phyloP scores from a whole-genome alignment of 345 rosid genomes.

The Toxicodendron radicans region DNA sequence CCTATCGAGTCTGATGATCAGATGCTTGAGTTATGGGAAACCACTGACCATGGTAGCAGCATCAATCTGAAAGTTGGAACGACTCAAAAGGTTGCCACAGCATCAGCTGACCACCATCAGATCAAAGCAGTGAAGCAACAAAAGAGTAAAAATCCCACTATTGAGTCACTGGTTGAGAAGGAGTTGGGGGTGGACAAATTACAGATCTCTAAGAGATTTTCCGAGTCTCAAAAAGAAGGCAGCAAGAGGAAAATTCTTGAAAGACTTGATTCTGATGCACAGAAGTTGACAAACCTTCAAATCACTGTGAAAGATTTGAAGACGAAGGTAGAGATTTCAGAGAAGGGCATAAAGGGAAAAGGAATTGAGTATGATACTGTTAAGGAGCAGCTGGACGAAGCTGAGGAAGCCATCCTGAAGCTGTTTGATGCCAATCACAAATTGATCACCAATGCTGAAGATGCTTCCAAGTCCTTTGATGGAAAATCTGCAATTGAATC shows the following conservation, averaged over 20 bases:
- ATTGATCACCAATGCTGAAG: conserved; percentile 53
- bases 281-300: conserved; percentile 81
- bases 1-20: conserved; percentile 50
- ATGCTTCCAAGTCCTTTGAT: conserved; percentile 40
- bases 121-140: conserved; percentile 32
- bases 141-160: conserved; percentile 42
- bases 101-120: conserved; percentile 16
- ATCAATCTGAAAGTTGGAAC: conserved; percentile 48
- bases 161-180: conserved; percentile 61
- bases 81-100: conserved; percentile 29
- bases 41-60: conserved; percentile 41
- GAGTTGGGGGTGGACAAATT: conserved; percentile 70
- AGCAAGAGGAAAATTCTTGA: conserved; percentile 72
- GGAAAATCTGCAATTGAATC: conserved; percentile 40
- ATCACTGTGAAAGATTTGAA: conserved; percentile 75
- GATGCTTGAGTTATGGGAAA: conserved; percentile 61
- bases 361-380: conserved; percentile 61
- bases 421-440: conserved; percentile 62
- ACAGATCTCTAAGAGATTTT: conserved; percentile 62
- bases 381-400: conserved; percentile 80
- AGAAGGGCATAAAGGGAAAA: conserved; percentile 60
- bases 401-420: conserved; percentile 62
- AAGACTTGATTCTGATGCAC: conserved; percentile 86
- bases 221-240: conserved; percentile 56
- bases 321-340: conserved; percentile 66